Evolutionary conservation across 257 asterid genomes (phyloP), one percentile per base, ranked within the genome.

Genomic region (Coffea canephora): DNA sequence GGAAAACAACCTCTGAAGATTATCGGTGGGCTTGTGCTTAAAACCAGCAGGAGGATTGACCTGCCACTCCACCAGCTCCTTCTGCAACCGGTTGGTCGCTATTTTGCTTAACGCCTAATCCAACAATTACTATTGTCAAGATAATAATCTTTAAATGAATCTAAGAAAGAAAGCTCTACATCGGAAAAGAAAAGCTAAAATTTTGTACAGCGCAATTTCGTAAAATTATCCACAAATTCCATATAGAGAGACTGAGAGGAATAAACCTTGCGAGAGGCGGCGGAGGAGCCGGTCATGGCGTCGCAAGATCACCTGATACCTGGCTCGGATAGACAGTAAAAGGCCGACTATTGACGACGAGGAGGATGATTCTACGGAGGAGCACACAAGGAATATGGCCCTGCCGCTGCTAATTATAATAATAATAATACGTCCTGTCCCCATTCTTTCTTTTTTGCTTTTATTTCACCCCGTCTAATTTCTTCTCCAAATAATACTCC

Each of bases 41-140:
- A 95, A 95, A 77, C 99, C 99, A 12, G 87, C 19, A 1, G 97
- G 99, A 11, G 99, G 97, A 84, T 95, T 95, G 78, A 89, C 90
- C 90, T 95, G 99, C 99, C 99, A 95, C 90, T 93, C 99, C 85
- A 85, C 87, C 86, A 95, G 89, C 87, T 95, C 99, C 74, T 95
- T 95, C 92, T 95, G 99, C 75, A 95, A 85, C 79, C 99, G 97
- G 85, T 95, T 95, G 89, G 94, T 82, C 5, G 99, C 99, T 89
- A 93, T 93, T 91, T 95, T 95, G 96, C 99, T 95, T 86, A 95
- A 83, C 48, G 91, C 91, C 99, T 95, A 77, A 76, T 59, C 18
- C 75, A 15, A 79, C 34, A 27, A 15, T 64, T 64, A 64, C 36
- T 4, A 72, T n/a, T 48, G 27, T 50, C n/a, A 23, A 41, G 10